These are phyloP conservation scores for Cryptosporidium andersoni DNA, from an alignment of 169 alveolate species.

Conservation along the genomic window DNA sequence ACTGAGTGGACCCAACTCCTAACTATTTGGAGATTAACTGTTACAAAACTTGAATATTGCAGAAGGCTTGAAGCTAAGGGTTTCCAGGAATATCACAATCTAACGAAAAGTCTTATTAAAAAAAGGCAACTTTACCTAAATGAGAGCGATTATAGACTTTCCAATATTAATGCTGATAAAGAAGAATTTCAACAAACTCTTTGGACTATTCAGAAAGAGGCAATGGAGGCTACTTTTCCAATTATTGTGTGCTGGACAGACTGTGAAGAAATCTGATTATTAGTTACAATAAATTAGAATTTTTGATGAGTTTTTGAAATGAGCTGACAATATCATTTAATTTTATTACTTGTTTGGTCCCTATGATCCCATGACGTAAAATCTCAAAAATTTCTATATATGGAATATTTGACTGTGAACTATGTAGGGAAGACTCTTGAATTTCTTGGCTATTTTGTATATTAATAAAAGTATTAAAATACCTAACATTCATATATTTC, in stretches of 20 bases:
- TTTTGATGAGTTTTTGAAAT: too few relatives aligned
- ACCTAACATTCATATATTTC: too few relatives aligned
- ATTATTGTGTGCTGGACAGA: neutral
- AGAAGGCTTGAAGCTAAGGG: constrained; percentile 44
- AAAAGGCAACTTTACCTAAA: neutral
- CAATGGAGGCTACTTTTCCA: constrained; percentile 30
- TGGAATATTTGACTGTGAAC: neutral
- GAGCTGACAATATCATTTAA: constrained; percentile 6
- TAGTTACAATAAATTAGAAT: too few relatives aligned
- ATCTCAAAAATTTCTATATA: constrained; percentile 10
- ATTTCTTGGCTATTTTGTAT: too few relatives aligned
- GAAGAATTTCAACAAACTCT: neutral
- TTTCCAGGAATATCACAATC: constrained; percentile 19
- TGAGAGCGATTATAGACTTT: neutral
- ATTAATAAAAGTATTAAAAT: too few relatives aligned
- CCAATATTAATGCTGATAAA: neutral
- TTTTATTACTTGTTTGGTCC: constrained; percentile 18
- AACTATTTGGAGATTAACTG: constrained; percentile 23
- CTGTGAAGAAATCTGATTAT: neutral
- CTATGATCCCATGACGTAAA: constrained; percentile 38
- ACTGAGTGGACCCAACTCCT: constrained; percentile 15
- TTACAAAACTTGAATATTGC: constrained; percentile 35
- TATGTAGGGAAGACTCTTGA: too few relatives aligned
- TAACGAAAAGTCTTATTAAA: neutral
- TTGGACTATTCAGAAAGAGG: constrained; percentile 22